These are phyloP conservation scores for Yamadazyma spencermartinsiae DNA, from an alignment of 1,139 yeast species.

Conservation along the genomic window DNA sequence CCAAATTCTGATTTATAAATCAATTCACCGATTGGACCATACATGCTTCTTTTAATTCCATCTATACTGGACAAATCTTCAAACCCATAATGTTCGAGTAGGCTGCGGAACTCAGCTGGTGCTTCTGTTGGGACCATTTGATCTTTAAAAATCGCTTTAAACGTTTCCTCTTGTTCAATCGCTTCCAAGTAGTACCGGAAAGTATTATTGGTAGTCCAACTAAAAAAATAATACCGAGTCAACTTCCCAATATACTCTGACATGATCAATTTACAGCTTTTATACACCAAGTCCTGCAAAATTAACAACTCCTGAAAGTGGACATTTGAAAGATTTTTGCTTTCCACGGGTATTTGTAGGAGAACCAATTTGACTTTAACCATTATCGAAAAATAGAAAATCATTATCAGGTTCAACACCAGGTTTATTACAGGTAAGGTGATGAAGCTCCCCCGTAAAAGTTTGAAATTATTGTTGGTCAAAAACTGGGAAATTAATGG, in stretches of 20 bases:
- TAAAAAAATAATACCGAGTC: neutral
- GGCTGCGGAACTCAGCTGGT: too few species aligned
- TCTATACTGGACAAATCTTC: neutral
- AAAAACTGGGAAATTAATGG: neutral
- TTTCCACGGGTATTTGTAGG: neutral
- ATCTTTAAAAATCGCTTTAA: neutral
- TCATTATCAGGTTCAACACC: neutral
- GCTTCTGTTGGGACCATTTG: neutral
- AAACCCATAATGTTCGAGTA: neutral
- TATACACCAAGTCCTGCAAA: neutral
- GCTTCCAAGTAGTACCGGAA: neutral
- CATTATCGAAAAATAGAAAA: neutral
- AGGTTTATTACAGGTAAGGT: neutral
- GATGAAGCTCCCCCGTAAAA: neutral
- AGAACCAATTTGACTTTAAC: neutral
- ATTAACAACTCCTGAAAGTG: neutral
- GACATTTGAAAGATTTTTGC: neutral
- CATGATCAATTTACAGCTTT: neutral
- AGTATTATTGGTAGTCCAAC: neutral
- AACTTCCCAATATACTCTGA: neutral
- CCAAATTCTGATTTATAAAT: neutral
- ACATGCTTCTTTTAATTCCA: neutral
- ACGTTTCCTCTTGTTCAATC: neutral
- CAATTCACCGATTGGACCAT: neutral
- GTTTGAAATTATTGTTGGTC: neutral